phyloP scores from a whole-genome alignment of 2,329 filamentous ascomycete species.

The Cladosporium halotolerans region DNA sequence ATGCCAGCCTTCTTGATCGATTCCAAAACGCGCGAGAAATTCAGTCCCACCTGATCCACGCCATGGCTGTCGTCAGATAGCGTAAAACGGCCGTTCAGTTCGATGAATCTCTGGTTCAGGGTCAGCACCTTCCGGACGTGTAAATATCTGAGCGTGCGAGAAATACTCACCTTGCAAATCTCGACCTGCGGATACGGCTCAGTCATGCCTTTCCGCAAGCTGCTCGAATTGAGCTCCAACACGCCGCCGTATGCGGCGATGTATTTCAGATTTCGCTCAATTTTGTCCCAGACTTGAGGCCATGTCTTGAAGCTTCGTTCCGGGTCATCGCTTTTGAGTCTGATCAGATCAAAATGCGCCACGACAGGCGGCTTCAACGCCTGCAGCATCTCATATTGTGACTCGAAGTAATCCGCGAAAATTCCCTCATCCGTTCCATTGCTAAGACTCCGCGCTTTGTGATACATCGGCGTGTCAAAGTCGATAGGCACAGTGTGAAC shows the following conservation, averaged over 20 bases:
- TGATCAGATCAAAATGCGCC: constrained; percentile 89
- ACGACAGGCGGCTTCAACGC: constrained; percentile 69
- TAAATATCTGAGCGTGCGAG: too few species aligned
- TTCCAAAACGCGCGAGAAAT: constrained; percentile 64
- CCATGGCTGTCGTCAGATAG: constrained; percentile 95
- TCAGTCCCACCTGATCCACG: constrained; percentile 76
- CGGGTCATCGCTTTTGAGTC: constrained; percentile 68
- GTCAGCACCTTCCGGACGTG: neutral
- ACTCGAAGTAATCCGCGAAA: constrained; percentile 80
- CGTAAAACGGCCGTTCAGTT: constrained; percentile 72
- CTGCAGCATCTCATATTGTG: constrained; percentile 74
- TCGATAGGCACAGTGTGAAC: constrained; percentile 83
- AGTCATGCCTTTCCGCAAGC: constrained; percentile 77
- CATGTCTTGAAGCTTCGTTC: constrained; percentile 43
- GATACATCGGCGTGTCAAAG: constrained; percentile 65
- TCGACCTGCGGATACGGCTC: constrained; percentile 81
- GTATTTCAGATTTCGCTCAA: constrained; percentile 67
- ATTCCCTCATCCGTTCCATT: constrained; percentile 65
- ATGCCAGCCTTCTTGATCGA: constrained; percentile 66
- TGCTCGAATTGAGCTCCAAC: constrained; percentile 84
- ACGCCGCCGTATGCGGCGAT: constrained; percentile 70
- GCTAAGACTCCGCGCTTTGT: constrained; percentile 50
- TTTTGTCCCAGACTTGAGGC: constrained; percentile 62
- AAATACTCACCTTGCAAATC: constrained; percentile 62
- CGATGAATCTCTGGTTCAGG: constrained; percentile 57